These are phyloP conservation scores for Larix kaempferi DNA, from an alignment of 75 land plant genomes.

Conservation along the genomic window DNA sequence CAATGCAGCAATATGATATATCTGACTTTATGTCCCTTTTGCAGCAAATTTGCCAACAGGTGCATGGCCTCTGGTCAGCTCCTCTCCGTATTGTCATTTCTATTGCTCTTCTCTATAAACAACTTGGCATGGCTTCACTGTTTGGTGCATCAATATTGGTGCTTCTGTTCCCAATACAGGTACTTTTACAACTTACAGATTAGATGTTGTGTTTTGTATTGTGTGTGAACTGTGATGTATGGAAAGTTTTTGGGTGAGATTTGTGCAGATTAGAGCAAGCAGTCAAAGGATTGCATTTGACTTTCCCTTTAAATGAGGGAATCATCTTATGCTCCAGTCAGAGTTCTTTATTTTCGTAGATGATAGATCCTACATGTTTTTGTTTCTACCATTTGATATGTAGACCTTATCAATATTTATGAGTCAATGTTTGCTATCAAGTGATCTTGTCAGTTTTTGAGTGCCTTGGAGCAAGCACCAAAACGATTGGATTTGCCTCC, in stretches of 20 bases:
- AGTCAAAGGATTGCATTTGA: too few species aligned
- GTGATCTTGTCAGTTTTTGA: neutral
- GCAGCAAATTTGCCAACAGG: constrained; percentile 79
- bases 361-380: neutral
- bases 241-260: too few species aligned
- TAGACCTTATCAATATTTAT: neutral
- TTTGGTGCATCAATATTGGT: constrained; percentile 76
- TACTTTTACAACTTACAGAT: constrained; percentile 3
- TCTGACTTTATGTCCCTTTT: constrained; percentile 11
- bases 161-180: constrained; percentile 86
- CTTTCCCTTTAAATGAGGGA: too few species aligned
- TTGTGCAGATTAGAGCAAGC: too few species aligned
- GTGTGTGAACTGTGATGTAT: too few species aligned
- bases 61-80: constrained; percentile 92
- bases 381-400: neutral
- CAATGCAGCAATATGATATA: neutral
- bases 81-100: constrained; percentile 85
- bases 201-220: too few species aligned
- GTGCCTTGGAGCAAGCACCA: neutral
- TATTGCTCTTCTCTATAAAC: constrained; percentile 63
- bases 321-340: too few species aligned
- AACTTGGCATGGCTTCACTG: constrained; percentile 86
- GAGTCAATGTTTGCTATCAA: neutral
- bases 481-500: neutral
- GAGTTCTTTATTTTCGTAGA: too few species aligned